phyloP scores from a whole-genome alignment of 495 filamentous ascomycete species.

The Aspergillus bridgeri region DNA sequence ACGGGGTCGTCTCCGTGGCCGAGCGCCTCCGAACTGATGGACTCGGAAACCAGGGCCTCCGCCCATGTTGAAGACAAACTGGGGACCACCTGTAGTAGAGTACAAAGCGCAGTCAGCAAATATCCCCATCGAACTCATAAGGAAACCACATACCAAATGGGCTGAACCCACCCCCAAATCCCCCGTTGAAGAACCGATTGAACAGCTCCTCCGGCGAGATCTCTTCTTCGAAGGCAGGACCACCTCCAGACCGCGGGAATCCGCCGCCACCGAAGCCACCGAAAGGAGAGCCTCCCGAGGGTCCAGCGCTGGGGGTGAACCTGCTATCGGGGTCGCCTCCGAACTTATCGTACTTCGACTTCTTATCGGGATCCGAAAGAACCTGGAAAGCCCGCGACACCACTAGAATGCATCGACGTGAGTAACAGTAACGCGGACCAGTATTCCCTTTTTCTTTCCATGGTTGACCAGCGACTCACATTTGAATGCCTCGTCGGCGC shows the following conservation, averaged over 20 bases:
- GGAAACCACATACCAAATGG: slow-evolving; percentile 54
- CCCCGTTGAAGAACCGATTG: slow-evolving; percentile 83
- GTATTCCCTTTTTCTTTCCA: not conserved
- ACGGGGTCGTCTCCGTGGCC: slow-evolving; percentile 66
- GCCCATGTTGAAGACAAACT: slow-evolving; percentile 89
- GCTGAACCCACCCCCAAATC: slow-evolving; percentile 51
- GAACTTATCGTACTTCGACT: slow-evolving; percentile 77
- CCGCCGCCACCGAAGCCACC: slow-evolving; percentile 63
- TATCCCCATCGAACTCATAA: not conserved
- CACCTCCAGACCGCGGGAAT: slow-evolving; percentile 49
- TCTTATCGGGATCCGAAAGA: slow-evolving; percentile 90
- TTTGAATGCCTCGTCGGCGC: slow-evolving; percentile 97
- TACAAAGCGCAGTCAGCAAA: slow-evolving; percentile 34
- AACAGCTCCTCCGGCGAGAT: slow-evolving; percentile 97
- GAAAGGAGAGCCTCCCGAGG: slow-evolving; percentile 56
- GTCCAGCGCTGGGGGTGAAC: slow-evolving; percentile 57
- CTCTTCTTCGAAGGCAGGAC: slow-evolving; percentile 76
- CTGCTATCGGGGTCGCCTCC: slow-evolving; percentile 89
- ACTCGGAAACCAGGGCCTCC: slow-evolving; percentile 79
- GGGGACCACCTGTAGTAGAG: slow-evolving; percentile 59
- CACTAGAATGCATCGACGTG: slow-evolving; percentile 50
- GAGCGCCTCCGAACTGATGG: slow-evolving; percentile 76
- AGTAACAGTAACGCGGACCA: not conserved
- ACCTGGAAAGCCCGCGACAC: slow-evolving; percentile 91
- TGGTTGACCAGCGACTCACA: slow-evolving; percentile 42